phyloP scores from a whole-genome alignment of 495 filamentous ascomycete genomes.

The Neurospora cerealis region DNA sequence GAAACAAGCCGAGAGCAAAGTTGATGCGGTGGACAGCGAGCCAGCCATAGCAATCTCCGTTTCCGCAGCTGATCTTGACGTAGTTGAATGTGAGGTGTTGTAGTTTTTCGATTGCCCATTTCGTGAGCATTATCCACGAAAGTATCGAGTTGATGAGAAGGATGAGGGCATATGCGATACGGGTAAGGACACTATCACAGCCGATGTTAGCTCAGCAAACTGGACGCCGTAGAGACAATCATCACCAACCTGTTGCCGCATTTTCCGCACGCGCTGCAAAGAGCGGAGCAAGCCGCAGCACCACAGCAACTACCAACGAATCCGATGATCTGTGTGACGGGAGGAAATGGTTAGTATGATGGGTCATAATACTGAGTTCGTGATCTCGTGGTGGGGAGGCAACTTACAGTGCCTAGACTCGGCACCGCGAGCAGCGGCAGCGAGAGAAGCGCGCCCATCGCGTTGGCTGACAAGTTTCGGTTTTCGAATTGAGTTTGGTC shows the following conservation, averaged over 20 bases:
- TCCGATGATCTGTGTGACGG: conserved; percentile 51
- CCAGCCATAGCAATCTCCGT: conserved; percentile 89
- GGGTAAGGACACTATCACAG: conserved; percentile 72
- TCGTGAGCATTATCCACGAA: conserved; percentile 98
- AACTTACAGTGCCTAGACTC: conserved; percentile 71
- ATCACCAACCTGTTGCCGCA: conserved; percentile 76
- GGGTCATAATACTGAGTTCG: neutral
- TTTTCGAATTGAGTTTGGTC: neutral
- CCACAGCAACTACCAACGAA: conserved; percentile 84
- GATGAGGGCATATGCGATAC: conserved; percentile 94
- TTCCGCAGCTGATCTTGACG: conserved; percentile 83
- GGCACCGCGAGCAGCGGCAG: conserved; percentile 82
- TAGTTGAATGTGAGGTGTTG: conserved; percentile 88
- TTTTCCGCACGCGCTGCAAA: conserved; percentile 91
- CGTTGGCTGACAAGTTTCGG: conserved; percentile 12
- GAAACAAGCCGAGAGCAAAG: conserved; percentile 91
- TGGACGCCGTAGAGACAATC: neutral
- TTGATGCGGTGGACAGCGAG: conserved; percentile 95
- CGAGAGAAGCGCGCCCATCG: conserved; percentile 87
- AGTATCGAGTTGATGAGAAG: conserved; percentile 92
- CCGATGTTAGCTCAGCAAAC: neutral
- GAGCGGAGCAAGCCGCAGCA: conserved; percentile 86
- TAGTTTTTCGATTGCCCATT: conserved; percentile 94
- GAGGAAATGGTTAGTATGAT: conserved; percentile 2
- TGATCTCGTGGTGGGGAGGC: neutral